Percentiles rank a stretch among this genome's conserved stretches.
Evolutionary conservation across 306 rosid genomes (phyloP).

Genomic region (Prunus mongolica): DNA sequence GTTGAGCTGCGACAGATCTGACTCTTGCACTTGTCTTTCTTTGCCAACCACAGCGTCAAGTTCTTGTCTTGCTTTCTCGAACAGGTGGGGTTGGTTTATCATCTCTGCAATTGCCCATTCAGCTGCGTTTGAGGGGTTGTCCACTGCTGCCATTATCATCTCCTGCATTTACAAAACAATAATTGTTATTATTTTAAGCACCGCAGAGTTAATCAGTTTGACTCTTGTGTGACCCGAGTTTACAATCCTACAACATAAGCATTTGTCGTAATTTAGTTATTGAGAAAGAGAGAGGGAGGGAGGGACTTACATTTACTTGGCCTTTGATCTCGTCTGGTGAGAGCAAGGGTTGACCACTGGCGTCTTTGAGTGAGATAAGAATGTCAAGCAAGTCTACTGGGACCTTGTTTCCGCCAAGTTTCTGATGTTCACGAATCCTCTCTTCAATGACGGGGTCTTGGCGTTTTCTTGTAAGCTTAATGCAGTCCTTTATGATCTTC

Average conservation of each 20-base stretch:
- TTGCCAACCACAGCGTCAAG: not conserved
- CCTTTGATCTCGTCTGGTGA: not conserved
- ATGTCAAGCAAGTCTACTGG: not conserved
- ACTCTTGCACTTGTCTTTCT: not conserved
- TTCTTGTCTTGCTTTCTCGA: conserved; percentile 1
- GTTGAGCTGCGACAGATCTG: not conserved
- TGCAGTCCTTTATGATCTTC: not conserved
- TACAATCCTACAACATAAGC: too few species aligned
- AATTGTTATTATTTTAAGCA: not conserved
- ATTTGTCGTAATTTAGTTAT: not conserved
- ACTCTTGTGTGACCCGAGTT: too few species aligned
- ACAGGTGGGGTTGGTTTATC: not conserved
- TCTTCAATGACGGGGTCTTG: not conserved
- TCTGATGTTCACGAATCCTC: not conserved
- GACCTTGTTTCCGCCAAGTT: not conserved
- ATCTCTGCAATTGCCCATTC: conserved; percentile 2
- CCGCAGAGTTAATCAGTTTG: too few species aligned
- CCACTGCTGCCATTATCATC: not conserved
- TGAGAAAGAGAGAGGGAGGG: not conserved
- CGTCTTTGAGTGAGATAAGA: not conserved
- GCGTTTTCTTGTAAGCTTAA: not conserved
- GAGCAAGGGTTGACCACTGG: not conserved
- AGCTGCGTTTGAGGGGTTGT: not conserved
- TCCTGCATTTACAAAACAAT: not conserved
- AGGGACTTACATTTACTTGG: not conserved